phyloP scores from a whole-genome alignment of 495 filamentous ascomycete species.

The Talaromyces proteolyticus region DNA sequence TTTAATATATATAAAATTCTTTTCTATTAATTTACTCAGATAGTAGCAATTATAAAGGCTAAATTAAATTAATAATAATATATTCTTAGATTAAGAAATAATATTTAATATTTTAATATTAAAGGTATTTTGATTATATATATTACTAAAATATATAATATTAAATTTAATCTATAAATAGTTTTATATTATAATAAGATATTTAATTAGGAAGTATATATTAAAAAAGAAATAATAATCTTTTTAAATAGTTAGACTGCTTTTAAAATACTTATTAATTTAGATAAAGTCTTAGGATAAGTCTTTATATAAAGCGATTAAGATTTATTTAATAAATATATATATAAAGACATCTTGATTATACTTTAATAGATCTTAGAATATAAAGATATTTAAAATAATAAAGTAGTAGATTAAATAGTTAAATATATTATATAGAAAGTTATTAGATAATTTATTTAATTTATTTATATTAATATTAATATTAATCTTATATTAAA shows the following conservation, averaged over 20 bases:
- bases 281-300: not conserved
- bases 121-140: no score
- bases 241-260: not conserved
- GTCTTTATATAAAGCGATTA: not conserved
- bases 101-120: no score
- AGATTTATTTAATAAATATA: no score
- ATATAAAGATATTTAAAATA: not conserved
- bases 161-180: no score
- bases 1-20: no score
- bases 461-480: not conserved
- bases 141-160: no score
- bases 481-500: not conserved
- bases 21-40: no score
- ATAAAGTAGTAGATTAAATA: not conserved
- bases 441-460: not conserved
- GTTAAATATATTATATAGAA: not conserved
- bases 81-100: no score
- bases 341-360: not conserved
- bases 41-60: no score
- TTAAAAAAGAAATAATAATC: not conserved
- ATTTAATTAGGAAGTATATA: no score
- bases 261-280: not conserved
- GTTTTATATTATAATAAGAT: no score
- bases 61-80: no score
- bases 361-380: not conserved